phyloP scores from a whole-genome alignment of 331 rosid genomes.

The Quercus tomentella region DNA sequence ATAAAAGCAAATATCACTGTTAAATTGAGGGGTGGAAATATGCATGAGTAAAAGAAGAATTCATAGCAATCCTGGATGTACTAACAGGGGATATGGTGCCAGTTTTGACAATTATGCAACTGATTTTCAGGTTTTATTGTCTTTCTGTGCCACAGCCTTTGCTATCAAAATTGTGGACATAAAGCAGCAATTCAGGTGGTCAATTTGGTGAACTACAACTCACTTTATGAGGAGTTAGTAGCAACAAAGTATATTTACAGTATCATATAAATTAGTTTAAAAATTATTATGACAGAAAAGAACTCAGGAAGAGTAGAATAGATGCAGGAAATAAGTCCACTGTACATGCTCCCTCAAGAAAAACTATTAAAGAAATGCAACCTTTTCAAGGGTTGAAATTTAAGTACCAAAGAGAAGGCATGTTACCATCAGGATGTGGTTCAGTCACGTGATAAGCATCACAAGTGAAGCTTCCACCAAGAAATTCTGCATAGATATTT shows the following conservation, averaged over 20 bases:
- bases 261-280: not conserved
- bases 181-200: not conserved
- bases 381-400: not conserved
- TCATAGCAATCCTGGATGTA: not conserved
- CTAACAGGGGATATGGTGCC: not conserved
- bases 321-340: not conserved
- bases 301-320: not conserved
- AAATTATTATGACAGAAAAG: not conserved
- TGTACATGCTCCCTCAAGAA: not conserved
- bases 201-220: not conserved
- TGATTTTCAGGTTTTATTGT: not conserved
- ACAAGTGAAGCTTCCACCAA: slow-evolving; percentile 89
- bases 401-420: not conserved
- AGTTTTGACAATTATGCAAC: not conserved
- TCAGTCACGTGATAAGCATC: slow-evolving; percentile 97
- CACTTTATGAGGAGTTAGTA: not conserved
- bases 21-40: not conserved
- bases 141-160: not conserved
- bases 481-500: slow-evolving; percentile 83
- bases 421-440: slow-evolving; percentile 95
- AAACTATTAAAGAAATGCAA: not conserved
- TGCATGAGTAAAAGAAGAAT: not conserved
- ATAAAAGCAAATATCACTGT: not conserved
- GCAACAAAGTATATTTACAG: not conserved
- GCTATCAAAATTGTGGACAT: not conserved